These are phyloP conservation scores for Micractinium conductrix DNA, from an alignment of 139 green algal genomes.

Conservation along the genomic window DNA sequence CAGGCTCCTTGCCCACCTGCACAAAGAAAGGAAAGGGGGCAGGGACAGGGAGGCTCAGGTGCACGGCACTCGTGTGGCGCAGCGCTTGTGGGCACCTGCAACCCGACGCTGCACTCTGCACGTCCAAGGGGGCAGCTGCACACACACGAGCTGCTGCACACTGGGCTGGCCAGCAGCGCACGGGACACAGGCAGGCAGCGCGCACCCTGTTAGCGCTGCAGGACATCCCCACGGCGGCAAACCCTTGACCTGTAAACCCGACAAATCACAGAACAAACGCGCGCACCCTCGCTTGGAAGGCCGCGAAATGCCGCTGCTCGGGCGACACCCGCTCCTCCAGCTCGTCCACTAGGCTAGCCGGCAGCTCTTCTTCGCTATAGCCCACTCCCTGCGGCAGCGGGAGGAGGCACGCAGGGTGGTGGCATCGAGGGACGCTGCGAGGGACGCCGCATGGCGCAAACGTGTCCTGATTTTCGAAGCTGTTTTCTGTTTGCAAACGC, in stretches of 20 bases:
- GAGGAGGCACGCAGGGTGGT: neutral
- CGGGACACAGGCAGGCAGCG: neutral
- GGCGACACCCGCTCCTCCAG: constrained; percentile 54
- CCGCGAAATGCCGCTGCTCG: constrained; percentile 66
- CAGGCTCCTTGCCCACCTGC: constrained; percentile 26
- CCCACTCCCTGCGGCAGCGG: neutral
- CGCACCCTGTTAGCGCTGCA: neutral
- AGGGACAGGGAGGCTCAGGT: neutral
- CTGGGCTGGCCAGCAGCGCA: neutral
- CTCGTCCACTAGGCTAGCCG: constrained; percentile 62
- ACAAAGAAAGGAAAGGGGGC: neutral
- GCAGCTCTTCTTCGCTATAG: constrained; percentile 69
- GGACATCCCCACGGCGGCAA: no score
- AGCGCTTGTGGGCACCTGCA: no score
- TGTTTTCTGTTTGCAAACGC: no score
- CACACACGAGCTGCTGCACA: no score
- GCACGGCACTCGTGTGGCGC: no score
- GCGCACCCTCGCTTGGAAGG: constrained; percentile 51
- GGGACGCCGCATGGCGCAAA: no score
- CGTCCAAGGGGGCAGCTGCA: no score
- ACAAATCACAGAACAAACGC: no score
- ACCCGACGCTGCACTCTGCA: no score
- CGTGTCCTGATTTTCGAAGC: no score
- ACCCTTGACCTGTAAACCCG: no score
- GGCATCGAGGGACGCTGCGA: no score